Evolutionary conservation across 371 early-diverging fungal species (phyloP).

Genomic region (Dichotomocladium elegans): DNA sequence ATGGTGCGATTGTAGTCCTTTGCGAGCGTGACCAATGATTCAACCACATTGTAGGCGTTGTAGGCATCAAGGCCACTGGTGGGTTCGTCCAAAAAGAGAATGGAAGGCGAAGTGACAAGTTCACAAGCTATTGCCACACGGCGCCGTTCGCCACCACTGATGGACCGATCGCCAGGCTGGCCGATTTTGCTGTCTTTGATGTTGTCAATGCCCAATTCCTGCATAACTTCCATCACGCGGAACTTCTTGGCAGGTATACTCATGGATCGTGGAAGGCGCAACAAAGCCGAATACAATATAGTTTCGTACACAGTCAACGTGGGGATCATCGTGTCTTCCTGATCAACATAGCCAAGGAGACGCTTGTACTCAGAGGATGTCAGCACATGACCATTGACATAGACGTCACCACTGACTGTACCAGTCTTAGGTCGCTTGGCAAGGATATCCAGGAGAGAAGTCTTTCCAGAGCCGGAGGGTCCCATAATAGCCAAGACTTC

Average conservation of each 20-base stretch:
- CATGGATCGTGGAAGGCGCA: conserved; percentile 75
- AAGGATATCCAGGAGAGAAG: conserved; percentile 70
- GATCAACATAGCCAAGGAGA: conserved; percentile 78
- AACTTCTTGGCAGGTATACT: conserved; percentile 51
- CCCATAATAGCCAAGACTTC: conserved; percentile 86
- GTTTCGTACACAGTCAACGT: conserved; percentile 84
- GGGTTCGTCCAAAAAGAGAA: conserved; percentile 94
- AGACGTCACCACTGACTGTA: conserved; percentile 54
- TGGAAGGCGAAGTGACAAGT: conserved; percentile 81
- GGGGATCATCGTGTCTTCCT: conserved; percentile 82
- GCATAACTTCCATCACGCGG: conserved; percentile 72
- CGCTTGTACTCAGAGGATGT: conserved; percentile 54
- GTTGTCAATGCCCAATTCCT: conserved; percentile 72
- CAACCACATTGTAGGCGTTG: conserved; percentile 90
- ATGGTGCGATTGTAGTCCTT: conserved; percentile 82
- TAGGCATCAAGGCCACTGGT: conserved; percentile 91
- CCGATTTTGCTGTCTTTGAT: conserved; percentile 83
- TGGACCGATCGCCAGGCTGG: conserved; percentile 67
- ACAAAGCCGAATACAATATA: conserved; percentile 70
- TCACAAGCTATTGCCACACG: conserved; percentile 87
- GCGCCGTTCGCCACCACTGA: conserved; percentile 86
- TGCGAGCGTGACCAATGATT: conserved; percentile 80
- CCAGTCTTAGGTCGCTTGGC: conserved; percentile 68
- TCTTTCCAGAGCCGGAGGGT: conserved; percentile 70
- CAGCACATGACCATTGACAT: conserved; percentile 62